Percentiles rank a stretch among this genome's conserved stretches.
Conservation (phyloP, 2,329 filamentous ascomycete species). For the Ophiostoma triangulosporum region DNA sequence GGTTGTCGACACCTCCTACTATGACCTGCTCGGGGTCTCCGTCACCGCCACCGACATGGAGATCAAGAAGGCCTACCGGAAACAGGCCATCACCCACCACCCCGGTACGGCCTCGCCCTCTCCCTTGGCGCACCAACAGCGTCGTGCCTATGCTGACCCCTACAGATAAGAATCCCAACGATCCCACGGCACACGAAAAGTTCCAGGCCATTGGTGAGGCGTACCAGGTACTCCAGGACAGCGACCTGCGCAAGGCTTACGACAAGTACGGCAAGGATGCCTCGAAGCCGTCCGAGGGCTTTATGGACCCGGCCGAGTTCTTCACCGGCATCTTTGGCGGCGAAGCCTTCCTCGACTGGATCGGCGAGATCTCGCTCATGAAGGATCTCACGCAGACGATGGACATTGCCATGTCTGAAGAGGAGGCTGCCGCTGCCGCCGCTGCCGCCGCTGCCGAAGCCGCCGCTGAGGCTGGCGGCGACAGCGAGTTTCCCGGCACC, state of each 20-base stretch:
- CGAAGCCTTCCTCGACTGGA: constrained; percentile 89
- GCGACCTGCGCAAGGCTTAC: constrained; percentile 78
- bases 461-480: constrained; percentile 15
- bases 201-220: constrained; percentile 78
- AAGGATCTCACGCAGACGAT: constrained; percentile 96
- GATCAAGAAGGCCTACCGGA: constrained; percentile 95
- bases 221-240: constrained; percentile 72
- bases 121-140: too few species aligned
- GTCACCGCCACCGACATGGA: constrained; percentile 79
- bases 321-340: constrained; percentile 98
- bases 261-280: constrained; percentile 96
- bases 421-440: constrained; percentile 29
- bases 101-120: constrained; percentile 47
- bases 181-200: constrained; percentile 83
- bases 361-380: constrained; percentile 96
- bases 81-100: constrained; percentile 86
- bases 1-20: constrained; percentile 82
- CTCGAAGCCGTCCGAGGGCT: constrained; percentile 79
- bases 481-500: constrained; percentile 42
- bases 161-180: constrained; percentile 91
- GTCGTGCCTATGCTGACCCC: background rate
- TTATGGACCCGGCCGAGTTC: constrained; percentile 93
- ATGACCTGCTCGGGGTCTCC: constrained; percentile 73
- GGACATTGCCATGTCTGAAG: constrained; percentile 84
- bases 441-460: constrained; percentile 21